A percentile compares a stretch with the other conserved stretches of the same genome.
Conservation (phyloP, 2,329 filamentous ascomycete genomes). For the Moelleriella libera region DNA sequence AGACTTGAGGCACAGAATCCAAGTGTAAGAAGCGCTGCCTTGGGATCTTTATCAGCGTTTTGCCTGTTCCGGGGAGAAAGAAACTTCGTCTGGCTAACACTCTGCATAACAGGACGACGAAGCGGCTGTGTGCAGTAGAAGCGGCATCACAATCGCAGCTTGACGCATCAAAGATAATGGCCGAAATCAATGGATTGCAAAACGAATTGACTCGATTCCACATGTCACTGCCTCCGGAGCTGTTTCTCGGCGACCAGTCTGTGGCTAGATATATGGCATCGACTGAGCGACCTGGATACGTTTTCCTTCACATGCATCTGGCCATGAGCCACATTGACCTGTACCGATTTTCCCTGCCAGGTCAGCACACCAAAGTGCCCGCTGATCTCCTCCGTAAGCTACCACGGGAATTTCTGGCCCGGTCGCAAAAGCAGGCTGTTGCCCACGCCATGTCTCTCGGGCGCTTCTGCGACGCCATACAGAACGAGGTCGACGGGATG, state of each 20-base stretch:
- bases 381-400: conserved; percentile 18
- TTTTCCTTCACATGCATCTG: conserved; percentile 22
- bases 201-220: conserved; percentile 21
- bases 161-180: conserved; percentile 23
- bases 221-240: conserved; percentile 17
- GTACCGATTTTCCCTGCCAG: conserved; percentile 23
- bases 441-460: conserved; percentile 22
- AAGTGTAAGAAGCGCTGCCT: conserved; percentile 14
- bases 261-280: conserved; percentile 16
- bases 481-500: conserved; percentile 13
- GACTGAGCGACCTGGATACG: conserved; percentile 17
- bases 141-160: conserved; percentile 8
- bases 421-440: conserved; percentile 23
- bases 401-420: conserved; percentile 19
- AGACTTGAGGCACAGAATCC: conserved; percentile 21
- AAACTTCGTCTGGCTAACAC: not conserved
- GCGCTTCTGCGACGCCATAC: conserved; percentile 20
- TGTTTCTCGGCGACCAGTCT: conserved; percentile 19
- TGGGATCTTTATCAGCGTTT: no score
- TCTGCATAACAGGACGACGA: conserved; percentile 9
- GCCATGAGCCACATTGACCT: conserved; percentile 22
- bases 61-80: no score
- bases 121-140: conserved; percentile 10
- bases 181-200: conserved; percentile 21
- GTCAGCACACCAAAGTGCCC: conserved; percentile 16